Conservation (phyloP, 2,329 filamentous ascomycete genomes). For the Dendryphion nanum region DNA sequence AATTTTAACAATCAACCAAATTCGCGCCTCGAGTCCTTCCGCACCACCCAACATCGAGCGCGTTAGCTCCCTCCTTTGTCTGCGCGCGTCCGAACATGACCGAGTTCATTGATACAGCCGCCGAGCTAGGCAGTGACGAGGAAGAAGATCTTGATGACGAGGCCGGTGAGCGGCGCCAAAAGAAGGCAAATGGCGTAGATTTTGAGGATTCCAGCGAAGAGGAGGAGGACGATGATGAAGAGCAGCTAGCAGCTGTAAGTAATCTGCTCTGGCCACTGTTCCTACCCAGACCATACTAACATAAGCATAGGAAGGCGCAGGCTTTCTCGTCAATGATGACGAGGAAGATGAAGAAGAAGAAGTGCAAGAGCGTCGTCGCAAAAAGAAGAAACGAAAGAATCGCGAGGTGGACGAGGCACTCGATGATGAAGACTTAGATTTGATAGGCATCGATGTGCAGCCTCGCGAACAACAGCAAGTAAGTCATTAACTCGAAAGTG, state of each 20-base stretch:
- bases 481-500: conserved; percentile 17
- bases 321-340: conserved; percentile 95
- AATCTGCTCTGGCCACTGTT: too few species aligned
- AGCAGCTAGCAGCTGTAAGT: conserved; percentile 31
- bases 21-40: too few species aligned
- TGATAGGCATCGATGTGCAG: conserved; percentile 81
- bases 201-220: conserved; percentile 40
- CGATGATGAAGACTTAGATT: conserved; percentile 92
- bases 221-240: conserved; percentile 42
- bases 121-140: conserved; percentile 69
- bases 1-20: too few species aligned
- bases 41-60: too few species aligned
- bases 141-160: conserved; percentile 40
- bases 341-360: conserved; percentile 75
- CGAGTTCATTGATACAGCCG: conserved; percentile 75
- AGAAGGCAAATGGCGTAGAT: conserved; percentile 28
- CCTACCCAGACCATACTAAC: conserved; percentile 5
- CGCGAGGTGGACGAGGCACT: conserved; percentile 79
- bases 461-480: conserved; percentile 69
- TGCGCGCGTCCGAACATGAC: conserved; percentile 23
- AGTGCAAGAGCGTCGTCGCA: conserved; percentile 24
- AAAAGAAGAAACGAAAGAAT: conserved; percentile 73
- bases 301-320: conserved; percentile 71
- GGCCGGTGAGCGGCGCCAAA: conserved; percentile 20
- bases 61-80: too few species aligned